Conservation (phyloP, 106 monocot genomes). For the Apostasia ramifera region DNA sequence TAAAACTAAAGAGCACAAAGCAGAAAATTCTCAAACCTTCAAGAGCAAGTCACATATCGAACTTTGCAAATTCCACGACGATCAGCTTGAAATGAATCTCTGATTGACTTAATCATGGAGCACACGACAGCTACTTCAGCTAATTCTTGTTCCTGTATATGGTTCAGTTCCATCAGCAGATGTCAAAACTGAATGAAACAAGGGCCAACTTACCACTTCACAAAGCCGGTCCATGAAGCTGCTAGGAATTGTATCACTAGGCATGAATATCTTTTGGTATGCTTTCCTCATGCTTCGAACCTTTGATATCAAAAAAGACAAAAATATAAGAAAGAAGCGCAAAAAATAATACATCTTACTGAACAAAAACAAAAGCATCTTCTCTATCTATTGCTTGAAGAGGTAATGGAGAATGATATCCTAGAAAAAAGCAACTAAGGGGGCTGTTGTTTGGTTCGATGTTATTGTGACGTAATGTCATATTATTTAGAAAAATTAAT, state of each 20-base stretch:
- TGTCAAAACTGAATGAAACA: not conserved
- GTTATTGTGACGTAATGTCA: too few species aligned
- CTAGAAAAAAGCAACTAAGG: too few species aligned
- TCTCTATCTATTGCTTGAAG: not conserved
- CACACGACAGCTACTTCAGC: constrained; percentile 31
- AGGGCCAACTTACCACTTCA: constrained; percentile 56
- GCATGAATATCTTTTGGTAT: constrained; percentile 68
- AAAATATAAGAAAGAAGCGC: not conserved
- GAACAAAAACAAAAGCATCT: too few species aligned
- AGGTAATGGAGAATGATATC: not conserved
- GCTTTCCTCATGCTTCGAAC: constrained; percentile 61
- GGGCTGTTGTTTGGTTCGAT: too few species aligned
- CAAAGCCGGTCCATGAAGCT: constrained; percentile 56
- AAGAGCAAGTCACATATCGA: constrained; percentile 37
- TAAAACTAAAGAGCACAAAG: too few species aligned
- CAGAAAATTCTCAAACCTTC: not conserved
- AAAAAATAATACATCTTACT: too few species aligned
- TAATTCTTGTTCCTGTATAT: constrained; percentile 55
- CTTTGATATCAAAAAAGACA: constrained; percentile 10
- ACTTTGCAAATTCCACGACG: constrained; percentile 91
- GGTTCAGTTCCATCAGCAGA: not conserved
- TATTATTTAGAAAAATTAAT: too few species aligned
- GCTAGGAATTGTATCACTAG: constrained; percentile 6
- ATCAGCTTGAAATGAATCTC: constrained; percentile 47
- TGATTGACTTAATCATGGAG: constrained; percentile 82